Evolutionary conservation across 2,329 filamentous ascomycete genomes (phyloP).

Genomic region (Hirsutella thompsonii): DNA sequence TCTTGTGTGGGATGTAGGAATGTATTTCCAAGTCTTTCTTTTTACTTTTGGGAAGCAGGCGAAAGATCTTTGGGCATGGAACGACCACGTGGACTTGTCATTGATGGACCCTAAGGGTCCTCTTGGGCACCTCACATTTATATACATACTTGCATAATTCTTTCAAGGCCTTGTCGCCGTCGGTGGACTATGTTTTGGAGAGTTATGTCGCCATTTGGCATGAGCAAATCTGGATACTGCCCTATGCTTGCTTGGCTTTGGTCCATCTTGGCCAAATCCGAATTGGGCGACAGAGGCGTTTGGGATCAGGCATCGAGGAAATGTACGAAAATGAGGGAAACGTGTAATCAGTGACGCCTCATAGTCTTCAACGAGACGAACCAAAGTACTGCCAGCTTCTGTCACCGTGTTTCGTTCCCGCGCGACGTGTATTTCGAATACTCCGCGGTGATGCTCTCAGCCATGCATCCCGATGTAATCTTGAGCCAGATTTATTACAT

Average conservation of each 20-base stretch:
- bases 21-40: neutral
- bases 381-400: neutral
- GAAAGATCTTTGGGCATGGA: neutral
- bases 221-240: too few relatives aligned
- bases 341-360: neutral
- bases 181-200: too few relatives aligned
- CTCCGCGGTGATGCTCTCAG: too few relatives aligned
- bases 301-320: too few relatives aligned
- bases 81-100: neutral
- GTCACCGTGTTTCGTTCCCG: neutral
- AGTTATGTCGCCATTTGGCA: too few relatives aligned
- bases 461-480: too few relatives aligned
- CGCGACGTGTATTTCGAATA: too few relatives aligned
- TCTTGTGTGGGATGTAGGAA: neutral
- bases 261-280: too few relatives aligned
- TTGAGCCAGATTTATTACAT: too few relatives aligned
- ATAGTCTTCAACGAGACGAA: neutral
- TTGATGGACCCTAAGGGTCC: neutral
- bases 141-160: neutral
- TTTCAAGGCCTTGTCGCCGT: too few relatives aligned
- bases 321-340: slow-evolving; percentile 1
- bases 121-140: neutral
- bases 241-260: too few relatives aligned
- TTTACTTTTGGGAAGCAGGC: neutral
- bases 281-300: too few relatives aligned